Conservation (phyloP, 352 stramenopile genomes). For the Hyaloperonospora arabidopsidis region DNA sequence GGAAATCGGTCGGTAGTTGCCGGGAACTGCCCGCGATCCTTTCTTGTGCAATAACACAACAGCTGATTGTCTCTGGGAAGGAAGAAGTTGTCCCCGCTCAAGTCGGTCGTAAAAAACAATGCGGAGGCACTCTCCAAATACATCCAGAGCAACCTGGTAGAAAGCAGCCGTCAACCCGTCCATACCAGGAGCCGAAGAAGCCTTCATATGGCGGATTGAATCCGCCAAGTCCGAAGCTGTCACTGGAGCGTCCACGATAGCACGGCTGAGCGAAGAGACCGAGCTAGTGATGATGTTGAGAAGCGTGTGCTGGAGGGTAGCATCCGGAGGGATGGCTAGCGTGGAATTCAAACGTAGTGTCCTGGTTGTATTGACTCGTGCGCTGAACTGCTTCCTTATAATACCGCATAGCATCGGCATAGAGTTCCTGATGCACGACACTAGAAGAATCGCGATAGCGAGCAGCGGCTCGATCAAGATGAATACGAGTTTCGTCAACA, state of each 20-base stretch:
- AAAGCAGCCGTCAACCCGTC: neutral
- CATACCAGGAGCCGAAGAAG: neutral
- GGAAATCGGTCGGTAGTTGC: conserved; percentile 6
- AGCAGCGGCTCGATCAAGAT: conserved; percentile 1
- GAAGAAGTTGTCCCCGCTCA: neutral
- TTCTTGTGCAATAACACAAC: too few species aligned
- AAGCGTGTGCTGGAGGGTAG: neutral
- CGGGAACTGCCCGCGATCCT: neutral
- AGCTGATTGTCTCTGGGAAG: neutral
- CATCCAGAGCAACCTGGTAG: neutral
- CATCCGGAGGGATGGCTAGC: neutral
- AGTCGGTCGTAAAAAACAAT: neutral
- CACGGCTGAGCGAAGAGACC: neutral
- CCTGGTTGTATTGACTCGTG: neutral
- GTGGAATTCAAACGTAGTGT: conserved; percentile 2
- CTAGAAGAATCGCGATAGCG: neutral
- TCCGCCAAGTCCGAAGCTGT: neutral
- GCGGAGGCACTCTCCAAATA: neutral
- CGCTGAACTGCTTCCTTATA: neutral
- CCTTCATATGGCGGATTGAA: neutral
- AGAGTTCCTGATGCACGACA: neutral
- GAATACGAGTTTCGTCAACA: neutral
- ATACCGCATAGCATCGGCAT: neutral
- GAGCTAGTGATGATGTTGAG: neutral
- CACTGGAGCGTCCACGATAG: neutral